Evolutionary conservation across 768 basidiomycete species (phyloP), one percentile per base, ranked within the genome.

Genomic region (Boletus rubroflammeus): DNA sequence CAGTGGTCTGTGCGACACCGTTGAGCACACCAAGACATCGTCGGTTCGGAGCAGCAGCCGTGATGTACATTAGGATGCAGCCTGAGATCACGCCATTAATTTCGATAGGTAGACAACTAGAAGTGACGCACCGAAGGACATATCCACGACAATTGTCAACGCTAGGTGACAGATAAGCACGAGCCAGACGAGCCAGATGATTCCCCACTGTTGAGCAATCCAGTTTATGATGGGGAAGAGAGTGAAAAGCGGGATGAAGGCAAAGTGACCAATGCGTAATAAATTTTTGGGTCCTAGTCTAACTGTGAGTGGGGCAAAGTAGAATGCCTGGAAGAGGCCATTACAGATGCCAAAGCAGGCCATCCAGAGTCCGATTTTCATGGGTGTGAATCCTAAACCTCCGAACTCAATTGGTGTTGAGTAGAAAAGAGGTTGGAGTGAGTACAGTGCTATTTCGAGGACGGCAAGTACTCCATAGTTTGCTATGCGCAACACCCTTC

Each of bases 21-120:
- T 88, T 87, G 21, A 83, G 83, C 6, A 85, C 77, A 36, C 87
- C 88, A n/a, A 89, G 75, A 4, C 81, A 81, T 29, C 81, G 78
- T 50, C 76, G 76, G 58, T 86, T 86, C 7, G 88, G 87, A 0
- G 88, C 74, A 26, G 86, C 75, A 25, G 81, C 78, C 11, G 81
- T 77, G 55, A 90, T 84, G 61, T 81, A 86, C 57, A 90, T 86
- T 62, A 88, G 81, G 39, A 87, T 74, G 42, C 85, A 82, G 11
- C 85, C 87, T 87, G 32, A 3, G 35, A 53, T 10, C 17, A 8
- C 19, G 21, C 15, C 10, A 50, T 50, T 51, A 55, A 42, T 14
- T 31, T 29, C 9, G 19, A 67, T 58, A 11, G 8, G 50, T 7
- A 28, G 17, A 34, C 19, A 25, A 35, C 6, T 14, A 21, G 44